Evolutionary conservation across 129 eudicot genomes (phyloP).

Genomic region (Arctium minus): DNA sequence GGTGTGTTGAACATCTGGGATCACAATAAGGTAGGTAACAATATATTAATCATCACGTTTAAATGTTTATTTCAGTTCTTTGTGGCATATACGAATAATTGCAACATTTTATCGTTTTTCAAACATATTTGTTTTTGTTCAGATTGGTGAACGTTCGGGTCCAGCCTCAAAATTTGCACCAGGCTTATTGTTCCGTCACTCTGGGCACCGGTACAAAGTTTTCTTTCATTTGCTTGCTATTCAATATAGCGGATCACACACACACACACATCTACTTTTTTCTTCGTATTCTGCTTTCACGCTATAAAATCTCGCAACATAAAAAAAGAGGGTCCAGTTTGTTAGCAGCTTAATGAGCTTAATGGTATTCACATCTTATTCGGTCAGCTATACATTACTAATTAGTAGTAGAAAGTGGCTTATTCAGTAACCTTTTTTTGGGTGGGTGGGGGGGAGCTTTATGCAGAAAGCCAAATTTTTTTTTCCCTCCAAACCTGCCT

Average conservation of each 20-base stretch:
- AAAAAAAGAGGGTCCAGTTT: no score
- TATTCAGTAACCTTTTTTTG: no score
- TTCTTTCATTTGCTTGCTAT: neutral
- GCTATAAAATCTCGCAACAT: no score
- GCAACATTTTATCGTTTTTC: neutral
- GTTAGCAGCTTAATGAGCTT: no score
- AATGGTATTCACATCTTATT: no score
- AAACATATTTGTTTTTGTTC: neutral
- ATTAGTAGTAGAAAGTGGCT: no score
- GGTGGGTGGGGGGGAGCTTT: no score
- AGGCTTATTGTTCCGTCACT: conserved; percentile 78
- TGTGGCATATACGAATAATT: neutral
- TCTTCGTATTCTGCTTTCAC: neutral
- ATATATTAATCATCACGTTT: neutral
- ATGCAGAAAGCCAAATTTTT: no score
- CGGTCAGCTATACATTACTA: no score
- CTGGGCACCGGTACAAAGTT: conserved; percentile 77
- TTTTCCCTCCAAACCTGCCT: no score
- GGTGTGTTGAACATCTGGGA: conserved; percentile 82
- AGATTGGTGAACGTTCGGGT: conserved; percentile 59
- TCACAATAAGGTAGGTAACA: conserved; percentile 54
- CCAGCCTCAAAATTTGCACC: conserved; percentile 40
- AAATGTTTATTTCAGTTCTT: conserved; percentile 1
- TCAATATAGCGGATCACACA: neutral
- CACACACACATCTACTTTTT: neutral